These are phyloP conservation scores for Colletotrichum phormii DNA, from an alignment of 2,329 filamentous ascomycete species.

Conservation along the genomic window DNA sequence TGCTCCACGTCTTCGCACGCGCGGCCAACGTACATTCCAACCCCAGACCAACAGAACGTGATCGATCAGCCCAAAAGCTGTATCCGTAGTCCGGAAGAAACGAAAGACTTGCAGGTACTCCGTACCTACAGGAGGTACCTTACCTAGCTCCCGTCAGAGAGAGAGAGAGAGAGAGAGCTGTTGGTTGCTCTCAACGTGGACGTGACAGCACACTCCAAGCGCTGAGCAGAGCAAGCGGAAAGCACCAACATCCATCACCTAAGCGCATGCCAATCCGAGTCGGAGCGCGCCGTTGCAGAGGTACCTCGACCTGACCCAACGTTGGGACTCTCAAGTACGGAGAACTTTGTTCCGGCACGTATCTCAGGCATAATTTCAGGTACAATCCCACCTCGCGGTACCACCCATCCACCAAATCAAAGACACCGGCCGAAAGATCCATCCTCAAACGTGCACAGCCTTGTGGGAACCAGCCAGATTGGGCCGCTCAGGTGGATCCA, in stretches of 20 bases:
- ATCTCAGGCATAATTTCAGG: background rate
- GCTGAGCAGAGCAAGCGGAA: background rate
- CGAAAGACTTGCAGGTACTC: too few species aligned
- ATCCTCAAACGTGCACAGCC: slow-evolving; percentile 41
- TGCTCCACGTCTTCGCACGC: slow-evolving; percentile 25
- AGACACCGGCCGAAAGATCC: slow-evolving; percentile 30
- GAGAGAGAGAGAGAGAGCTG: background rate
- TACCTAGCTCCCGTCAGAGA: background rate
- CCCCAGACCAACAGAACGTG: background rate
- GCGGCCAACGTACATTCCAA: slow-evolving; percentile 9
- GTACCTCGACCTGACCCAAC: slow-evolving; percentile 16
- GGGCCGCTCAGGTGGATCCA: slow-evolving; percentile 13
- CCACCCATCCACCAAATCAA: background rate
- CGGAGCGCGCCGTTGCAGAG: slow-evolving; percentile 33
- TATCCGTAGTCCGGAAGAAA: background rate
- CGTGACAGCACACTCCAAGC: background rate
- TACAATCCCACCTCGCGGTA: slow-evolving; percentile 7
- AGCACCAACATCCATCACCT: background rate
- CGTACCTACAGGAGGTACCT: too few species aligned
- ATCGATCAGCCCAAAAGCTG: background rate
- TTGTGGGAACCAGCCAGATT: slow-evolving; percentile 37
- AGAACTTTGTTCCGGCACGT: background rate
- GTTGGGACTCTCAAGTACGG: background rate
- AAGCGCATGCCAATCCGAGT: slow-evolving; percentile 30
- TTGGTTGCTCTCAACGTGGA: background rate